Evolutionary conservation across 2,329 filamentous ascomycete species (phyloP).

Genomic region (Blumeriella jaapii): DNA sequence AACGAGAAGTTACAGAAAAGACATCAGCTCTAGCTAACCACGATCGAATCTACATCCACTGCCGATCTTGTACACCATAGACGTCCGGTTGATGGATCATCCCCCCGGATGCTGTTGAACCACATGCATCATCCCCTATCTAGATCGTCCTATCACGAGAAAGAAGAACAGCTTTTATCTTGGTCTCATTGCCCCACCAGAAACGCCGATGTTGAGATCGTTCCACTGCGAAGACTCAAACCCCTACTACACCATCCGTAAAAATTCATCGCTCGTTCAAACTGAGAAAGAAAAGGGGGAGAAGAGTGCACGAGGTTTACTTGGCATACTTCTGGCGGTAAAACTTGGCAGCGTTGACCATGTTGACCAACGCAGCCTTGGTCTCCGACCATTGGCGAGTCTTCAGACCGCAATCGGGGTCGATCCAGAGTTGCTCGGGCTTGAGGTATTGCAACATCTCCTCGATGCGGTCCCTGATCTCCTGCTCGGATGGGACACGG

Average conservation of each 20-base stretch:
- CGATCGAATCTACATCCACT: slow-evolving; percentile 2
- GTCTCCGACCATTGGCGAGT: slow-evolving; percentile 98
- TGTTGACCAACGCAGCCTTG: slow-evolving; percentile 88
- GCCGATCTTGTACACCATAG: slow-evolving; percentile 15
- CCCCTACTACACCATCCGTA: slow-evolving; percentile 13
- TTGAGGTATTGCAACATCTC: slow-evolving; percentile 98
- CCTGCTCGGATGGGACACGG: slow-evolving; percentile 90
- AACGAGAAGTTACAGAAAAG: not conserved
- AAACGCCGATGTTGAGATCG: slow-evolving; percentile 41
- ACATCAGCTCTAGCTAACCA: slow-evolving; percentile 5
- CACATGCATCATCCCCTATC: slow-evolving; percentile 6
- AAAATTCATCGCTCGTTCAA: slow-evolving; percentile 10
- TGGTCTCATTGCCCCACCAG: slow-evolving; percentile 24
- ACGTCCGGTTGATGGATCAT: slow-evolving; percentile 29
- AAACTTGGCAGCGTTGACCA: slow-evolving; percentile 97
- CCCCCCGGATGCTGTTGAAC: slow-evolving; percentile 26
- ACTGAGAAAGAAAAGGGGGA: slow-evolving; percentile 10
- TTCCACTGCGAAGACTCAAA: slow-evolving; percentile 23
- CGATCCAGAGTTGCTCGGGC: slow-evolving; percentile 98
- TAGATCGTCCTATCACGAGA: not conserved
- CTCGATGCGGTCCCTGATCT: slow-evolving; percentile 94
- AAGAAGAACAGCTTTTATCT: slow-evolving; percentile 22
- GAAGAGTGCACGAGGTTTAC: slow-evolving; percentile 10
- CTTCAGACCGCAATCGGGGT: slow-evolving; percentile 99
- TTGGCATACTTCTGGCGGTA: slow-evolving; percentile 77